A percentile compares a stretch with the other conserved stretches of the same genome.
Evolutionary conservation across 192 early-diverging fungal genomes (phyloP).

Genomic region (Mortierella alpina): DNA sequence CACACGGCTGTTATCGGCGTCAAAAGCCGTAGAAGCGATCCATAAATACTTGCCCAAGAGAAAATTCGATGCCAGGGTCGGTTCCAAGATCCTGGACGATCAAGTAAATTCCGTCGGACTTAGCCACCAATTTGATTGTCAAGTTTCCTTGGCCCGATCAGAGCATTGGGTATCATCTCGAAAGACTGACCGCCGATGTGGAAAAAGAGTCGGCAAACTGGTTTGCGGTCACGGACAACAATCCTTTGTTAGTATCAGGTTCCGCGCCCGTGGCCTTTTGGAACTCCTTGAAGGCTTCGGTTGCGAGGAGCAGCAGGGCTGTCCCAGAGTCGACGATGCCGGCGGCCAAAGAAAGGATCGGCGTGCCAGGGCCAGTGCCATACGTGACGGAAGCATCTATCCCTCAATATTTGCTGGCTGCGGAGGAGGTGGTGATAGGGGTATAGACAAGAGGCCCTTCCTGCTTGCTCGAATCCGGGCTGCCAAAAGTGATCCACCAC

Average conservation of each 20-base stretch:
- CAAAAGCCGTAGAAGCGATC: conserved; percentile 30
- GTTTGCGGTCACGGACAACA: too few species aligned
- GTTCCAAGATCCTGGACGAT: not conserved
- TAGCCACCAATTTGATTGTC: not conserved
- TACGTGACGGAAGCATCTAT: conserved; percentile 15
- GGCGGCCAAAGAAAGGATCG: not conserved
- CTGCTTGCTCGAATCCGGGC: conserved; percentile 20
- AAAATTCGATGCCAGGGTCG: too few species aligned
- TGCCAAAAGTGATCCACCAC: conserved; percentile 46
- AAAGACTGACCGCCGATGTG: too few species aligned
- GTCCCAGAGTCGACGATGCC: conserved; percentile 31
- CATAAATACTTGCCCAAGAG: conserved; percentile 43
- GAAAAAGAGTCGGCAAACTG: too few species aligned
- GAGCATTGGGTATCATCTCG: too few species aligned
- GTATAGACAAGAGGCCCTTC: conserved; percentile 22
- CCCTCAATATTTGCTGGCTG: conserved; percentile 34
- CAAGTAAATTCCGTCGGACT: not conserved
- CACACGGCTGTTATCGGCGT: too few species aligned
- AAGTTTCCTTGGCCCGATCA: conserved; percentile 9
- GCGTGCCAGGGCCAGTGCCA: not conserved
- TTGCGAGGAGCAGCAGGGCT: conserved; percentile 3
- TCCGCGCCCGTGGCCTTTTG: too few species aligned
- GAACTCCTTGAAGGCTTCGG: not conserved
- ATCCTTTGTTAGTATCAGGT: too few species aligned
- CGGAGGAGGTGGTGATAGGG: not conserved